Evolutionary conservation across 306 rosid genomes (phyloP).

Genomic region (Potentilla sterilis): DNA sequence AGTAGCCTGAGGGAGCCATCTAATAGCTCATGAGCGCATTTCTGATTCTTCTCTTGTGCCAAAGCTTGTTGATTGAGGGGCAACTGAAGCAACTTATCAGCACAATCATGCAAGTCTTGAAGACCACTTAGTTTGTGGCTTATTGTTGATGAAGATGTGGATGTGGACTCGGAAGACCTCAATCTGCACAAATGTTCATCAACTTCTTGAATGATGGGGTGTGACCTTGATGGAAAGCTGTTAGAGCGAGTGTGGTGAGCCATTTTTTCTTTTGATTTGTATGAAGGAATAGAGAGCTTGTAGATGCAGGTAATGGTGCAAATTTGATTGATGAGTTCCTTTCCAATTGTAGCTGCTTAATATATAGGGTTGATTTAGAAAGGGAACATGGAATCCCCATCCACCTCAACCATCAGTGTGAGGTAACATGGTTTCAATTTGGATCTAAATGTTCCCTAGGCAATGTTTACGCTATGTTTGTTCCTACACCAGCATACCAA

Average conservation of each 20-base stretch:
- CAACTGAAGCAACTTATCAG: slow-evolving; percentile 28
- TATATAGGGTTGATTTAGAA: slow-evolving; percentile 1
- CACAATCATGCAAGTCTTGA: slow-evolving; percentile 32
- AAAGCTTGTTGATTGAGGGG: slow-evolving; percentile 36
- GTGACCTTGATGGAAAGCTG: slow-evolving; percentile 40
- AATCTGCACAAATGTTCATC: slow-evolving; percentile 35
- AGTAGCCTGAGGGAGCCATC: slow-evolving; percentile 39
- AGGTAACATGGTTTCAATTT: slow-evolving; percentile 27
- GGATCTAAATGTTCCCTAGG: slow-evolving; percentile 16
- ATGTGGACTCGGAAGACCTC: slow-evolving; percentile 12
- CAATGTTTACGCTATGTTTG: slow-evolving; percentile 28
- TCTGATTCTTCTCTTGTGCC: slow-evolving; percentile 25
- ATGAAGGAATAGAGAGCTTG: neutral
- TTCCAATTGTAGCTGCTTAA: slow-evolving; percentile 1
- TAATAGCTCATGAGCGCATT: slow-evolving; percentile 32
- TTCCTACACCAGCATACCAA: slow-evolving; percentile 25
- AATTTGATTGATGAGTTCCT: neutral
- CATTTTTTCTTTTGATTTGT: slow-evolving; percentile 1
- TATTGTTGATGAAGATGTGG: slow-evolving; percentile 32
- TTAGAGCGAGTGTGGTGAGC: slow-evolving; percentile 31
- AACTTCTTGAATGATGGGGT: slow-evolving; percentile 32
- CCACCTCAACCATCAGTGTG: slow-evolving; percentile 13
- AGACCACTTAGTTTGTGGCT: slow-evolving; percentile 31
- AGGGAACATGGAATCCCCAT: slow-evolving; percentile 37
- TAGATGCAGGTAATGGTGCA: slow-evolving; percentile 6